Evolutionary conservation across 2,329 filamentous ascomycete species (phyloP).

Genomic region (Fusarium sp.): DNA sequence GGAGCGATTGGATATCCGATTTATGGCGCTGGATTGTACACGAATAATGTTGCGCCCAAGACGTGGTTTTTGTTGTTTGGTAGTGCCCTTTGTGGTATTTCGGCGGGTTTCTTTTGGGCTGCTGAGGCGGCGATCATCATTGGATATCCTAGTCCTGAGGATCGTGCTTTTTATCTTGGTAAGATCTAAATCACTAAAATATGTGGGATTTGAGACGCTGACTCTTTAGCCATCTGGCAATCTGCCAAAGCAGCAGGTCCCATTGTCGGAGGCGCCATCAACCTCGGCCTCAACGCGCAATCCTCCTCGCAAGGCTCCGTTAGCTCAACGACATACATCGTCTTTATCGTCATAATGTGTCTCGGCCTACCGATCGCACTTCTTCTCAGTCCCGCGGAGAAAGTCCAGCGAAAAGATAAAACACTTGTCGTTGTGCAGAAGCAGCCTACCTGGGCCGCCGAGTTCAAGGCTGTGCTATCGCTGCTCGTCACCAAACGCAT

Average conservation of each 20-base stretch:
- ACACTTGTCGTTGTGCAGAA: slow-evolving; percentile 10
- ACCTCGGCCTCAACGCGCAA: slow-evolving; percentile 68
- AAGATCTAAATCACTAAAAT: fast-evolving
- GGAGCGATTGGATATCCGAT: slow-evolving; percentile 21
- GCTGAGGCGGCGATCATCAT: slow-evolving; percentile 55
- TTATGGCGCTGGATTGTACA: slow-evolving; percentile 19
- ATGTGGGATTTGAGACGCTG: fast-evolving
- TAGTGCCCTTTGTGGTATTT: slow-evolving; percentile 55
- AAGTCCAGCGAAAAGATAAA: slow-evolving; percentile 18
- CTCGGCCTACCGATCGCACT: slow-evolving; percentile 10
- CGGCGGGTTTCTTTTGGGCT: slow-evolving; percentile 53
- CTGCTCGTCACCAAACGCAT: slow-evolving; percentile 26
- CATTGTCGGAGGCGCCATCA: slow-evolving; percentile 71
- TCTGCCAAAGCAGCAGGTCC: slow-evolving; percentile 64
- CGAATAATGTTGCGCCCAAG: slow-evolving; percentile 42
- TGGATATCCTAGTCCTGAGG: slow-evolving; percentile 19
- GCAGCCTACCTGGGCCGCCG: slow-evolving; percentile 17
- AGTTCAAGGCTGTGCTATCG: slow-evolving; percentile 26
- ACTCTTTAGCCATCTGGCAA: slow-evolving; percentile 70
- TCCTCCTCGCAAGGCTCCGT: slow-evolving; percentile 11
- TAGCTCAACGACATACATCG: slow-evolving; percentile 25
- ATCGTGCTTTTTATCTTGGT: slow-evolving; percentile 24
- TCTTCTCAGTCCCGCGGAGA: slow-evolving; percentile 3
- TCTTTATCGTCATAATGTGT: slow-evolving; percentile 26
- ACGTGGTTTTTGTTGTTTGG: slow-evolving; percentile 31